Base-by-base conservation (phyloP, 495 filamentous ascomycete genomes). In the Bacidia gigantensis region DNA sequence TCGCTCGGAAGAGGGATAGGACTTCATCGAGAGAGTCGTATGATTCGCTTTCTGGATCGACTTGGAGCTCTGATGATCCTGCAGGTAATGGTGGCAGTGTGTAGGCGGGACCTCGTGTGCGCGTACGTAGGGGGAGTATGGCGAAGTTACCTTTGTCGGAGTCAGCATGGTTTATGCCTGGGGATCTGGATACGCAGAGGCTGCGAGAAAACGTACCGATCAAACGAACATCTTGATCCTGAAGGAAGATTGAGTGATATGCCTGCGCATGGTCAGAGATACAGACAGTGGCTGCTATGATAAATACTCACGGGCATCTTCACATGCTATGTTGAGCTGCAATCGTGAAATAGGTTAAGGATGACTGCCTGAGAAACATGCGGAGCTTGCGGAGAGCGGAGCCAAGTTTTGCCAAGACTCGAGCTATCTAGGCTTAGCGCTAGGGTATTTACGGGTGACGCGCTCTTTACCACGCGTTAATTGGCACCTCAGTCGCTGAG, bases 11-110 rank as follows among this genome's bases (percentile, higher is more conserved):
- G 25, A 96, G 79, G 2, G 79, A 81, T 46, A 98, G 77, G 25
- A 89, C 82, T 69, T 98, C 92, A 69, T 98, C 92, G 9, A 96
- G 75, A 50, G 89, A 82, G 74, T 98, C 92, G 72, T 97, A 97
- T 56, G 81, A 84, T 64, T 92, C 84, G 65, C 77, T 81, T 62
- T 89, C 83, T 32, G 86, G 79, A 65, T 94, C 82, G 56, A 95
- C 80, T 45, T 81, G 80, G 53, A 79, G 65, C 46, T 84, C 80
- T 51, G 82, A 80, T 60, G 78, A 72, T 67, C 72, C 71, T 43
- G 84, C 67, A 12, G 86, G 76, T 18, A 96, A 78, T 9, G 82
- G 70, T 52, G 84, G 76, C 12, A 97, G 81, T 22, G 84, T 81
- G 68, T 89, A 89, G 59, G 88, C 90, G 42, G 92, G 92, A 12